Evolutionary conservation across 106 monocot genomes (phyloP).

Genomic region (Gastrodia elata): DNA sequence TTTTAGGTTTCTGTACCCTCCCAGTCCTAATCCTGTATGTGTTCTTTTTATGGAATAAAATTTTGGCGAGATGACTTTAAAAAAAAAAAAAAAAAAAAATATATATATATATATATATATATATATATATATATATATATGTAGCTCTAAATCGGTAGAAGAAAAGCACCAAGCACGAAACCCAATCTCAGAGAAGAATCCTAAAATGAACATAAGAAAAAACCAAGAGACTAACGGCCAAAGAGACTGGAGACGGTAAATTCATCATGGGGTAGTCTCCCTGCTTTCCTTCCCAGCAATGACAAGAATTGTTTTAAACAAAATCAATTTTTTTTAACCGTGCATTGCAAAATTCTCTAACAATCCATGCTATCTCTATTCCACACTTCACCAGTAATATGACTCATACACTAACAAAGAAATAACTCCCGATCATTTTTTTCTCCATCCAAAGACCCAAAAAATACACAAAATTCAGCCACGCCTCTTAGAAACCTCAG

Average conservation of each 20-base stretch:
- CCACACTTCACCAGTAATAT: not conserved
- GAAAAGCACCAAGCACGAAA: not conserved
- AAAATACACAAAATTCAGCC: not conserved
- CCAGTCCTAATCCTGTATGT: no score
- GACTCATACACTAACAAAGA: not conserved
- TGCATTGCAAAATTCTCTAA: not conserved
- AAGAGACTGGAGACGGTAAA: not conserved
- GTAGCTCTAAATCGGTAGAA: not conserved
- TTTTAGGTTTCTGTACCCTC: no score
- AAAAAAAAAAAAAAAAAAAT: no score
- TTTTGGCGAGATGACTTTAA: no score
- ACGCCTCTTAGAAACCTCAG: not conserved
- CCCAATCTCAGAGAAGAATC: not conserved
- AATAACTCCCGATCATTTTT: not conserved
- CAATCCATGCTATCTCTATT: not conserved
- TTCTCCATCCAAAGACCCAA: not conserved
- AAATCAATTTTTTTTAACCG: not conserved
- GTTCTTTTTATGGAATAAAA: no score
- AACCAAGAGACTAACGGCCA: not conserved
- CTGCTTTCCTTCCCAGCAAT: not conserved
- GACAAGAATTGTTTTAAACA: not conserved
- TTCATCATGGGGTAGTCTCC: not conserved
- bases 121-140: no score
- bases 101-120: no score
- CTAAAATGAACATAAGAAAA: not conserved